Percentiles rank a stretch among this genome's conserved stretches.
These are phyloP conservation scores for Trichoderma parareesei DNA, from an alignment of 495 filamentous ascomycete genomes.

Conservation along the genomic window DNA sequence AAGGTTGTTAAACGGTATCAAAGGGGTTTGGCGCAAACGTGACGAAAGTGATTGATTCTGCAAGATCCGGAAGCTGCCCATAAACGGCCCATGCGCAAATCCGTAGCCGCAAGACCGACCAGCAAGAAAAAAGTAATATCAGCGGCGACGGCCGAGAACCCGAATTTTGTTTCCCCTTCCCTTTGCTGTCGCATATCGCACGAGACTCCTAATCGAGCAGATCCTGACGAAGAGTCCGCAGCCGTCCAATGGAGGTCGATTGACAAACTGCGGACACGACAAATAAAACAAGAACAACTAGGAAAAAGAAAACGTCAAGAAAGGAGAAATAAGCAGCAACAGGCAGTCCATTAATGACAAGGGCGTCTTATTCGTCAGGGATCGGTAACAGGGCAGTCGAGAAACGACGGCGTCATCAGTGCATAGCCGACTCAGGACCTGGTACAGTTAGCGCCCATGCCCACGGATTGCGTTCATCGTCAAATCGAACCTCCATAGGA, in stretches of 20 bases:
- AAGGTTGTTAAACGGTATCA: background rate
- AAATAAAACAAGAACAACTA: conserved; percentile 9
- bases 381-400: conserved; percentile 19
- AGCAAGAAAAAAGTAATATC: conserved; percentile 8
- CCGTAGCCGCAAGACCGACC: conserved; percentile 10
- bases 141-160: conserved; percentile 11
- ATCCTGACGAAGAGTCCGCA: conserved; percentile 7
- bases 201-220: conserved; percentile 8
- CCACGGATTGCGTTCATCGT: background rate
- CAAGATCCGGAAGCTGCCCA: conserved; percentile 12
- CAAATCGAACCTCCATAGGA: conserved; percentile 41
- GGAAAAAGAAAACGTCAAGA: conserved; percentile 19
- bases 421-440: conserved; percentile 17
- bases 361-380: conserved; percentile 7
- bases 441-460: conserved; percentile 14
- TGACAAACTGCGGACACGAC: conserved; percentile 7
- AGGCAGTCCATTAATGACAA: conserved; percentile 12
- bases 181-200: conserved; percentile 9
- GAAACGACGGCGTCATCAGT: conserved; percentile 14
- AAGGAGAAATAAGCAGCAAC: conserved; percentile 14
- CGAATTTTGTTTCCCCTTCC: conserved; percentile 9
- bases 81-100: conserved; percentile 6
- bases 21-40: background rate
- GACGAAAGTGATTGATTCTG: conserved; percentile 11
- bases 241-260: background rate